Evolutionary conservation across 2,329 filamentous ascomycete genomes (phyloP), one percentile per base, ranked within the genome.

Genomic region (Apiospora koreana): DNA sequence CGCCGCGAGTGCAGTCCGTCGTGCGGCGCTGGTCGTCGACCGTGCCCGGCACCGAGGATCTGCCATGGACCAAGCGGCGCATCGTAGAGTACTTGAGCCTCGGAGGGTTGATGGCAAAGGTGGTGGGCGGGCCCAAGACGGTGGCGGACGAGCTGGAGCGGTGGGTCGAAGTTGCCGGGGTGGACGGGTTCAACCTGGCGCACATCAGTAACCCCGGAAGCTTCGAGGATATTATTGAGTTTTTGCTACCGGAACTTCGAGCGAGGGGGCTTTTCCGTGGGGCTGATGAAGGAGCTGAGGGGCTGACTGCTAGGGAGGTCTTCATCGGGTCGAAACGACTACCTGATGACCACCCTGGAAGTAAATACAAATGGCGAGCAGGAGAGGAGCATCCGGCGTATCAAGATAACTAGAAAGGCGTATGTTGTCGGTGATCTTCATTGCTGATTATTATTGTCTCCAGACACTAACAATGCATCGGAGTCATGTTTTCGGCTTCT

Each of bases 271-370:
- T 76, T 2, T 75, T 74, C 21, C 69, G 72, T 10, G 23, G 6
- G 25, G 65, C 68, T 3, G 68, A 69, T 23, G 66, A 69, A 18
- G 74, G 72, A 41, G 70, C 69, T 10, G 70, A 73, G 54, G 74
- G 74, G 4, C 73, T 65, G 16, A 74, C 74, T 6, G 74, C 74
- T 9, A 70, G 74, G 41, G 74, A 76, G 35, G 72, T 73, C 6
- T 76, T 74, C 28, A 70, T 75, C 54, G 74, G 74, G 7, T 71
- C 91, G 77, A 83, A 79, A 8, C 80, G 83, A 35, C 76, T 92
- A 72, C 81, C 88, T 31, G 81, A 80, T 72, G 89, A 92, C 77
- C 90, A 92, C 76, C 77, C 81, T 0, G 90, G 89, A 2, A 67
- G 71, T 31, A 65, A 71, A 45, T 71, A 74, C 74, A 73, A 77